These are phyloP conservation scores for Calonectria naviculata DNA, from an alignment of 2,329 filamentous ascomycete species.

Conservation along the genomic window DNA sequence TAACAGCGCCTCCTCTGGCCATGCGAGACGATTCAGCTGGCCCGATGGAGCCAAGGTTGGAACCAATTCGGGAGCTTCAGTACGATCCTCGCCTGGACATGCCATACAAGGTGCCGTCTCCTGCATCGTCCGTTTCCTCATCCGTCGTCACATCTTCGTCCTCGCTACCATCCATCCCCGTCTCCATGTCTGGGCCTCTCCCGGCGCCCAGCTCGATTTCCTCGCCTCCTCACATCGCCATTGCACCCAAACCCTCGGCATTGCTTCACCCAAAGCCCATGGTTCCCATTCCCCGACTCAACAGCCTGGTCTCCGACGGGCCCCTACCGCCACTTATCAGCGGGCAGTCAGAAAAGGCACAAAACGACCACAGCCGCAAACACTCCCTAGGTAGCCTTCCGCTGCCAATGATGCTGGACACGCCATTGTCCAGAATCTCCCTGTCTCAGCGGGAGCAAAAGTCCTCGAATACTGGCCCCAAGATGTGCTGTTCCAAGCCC, in stretches of 20 bases:
- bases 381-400: not conserved
- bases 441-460: not conserved
- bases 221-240: not conserved
- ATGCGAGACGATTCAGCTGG: not conserved
- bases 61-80: conserved; percentile 8
- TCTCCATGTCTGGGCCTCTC: not conserved
- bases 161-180: conserved; percentile 2
- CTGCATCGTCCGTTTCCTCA: conserved; percentile 5
- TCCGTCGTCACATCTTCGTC: conserved; percentile 3
- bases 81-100: conserved; percentile 16
- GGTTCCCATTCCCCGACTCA: conserved; percentile 10
- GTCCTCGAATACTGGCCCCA: not conserved
- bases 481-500: not conserved
- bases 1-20: not conserved
- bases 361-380: not conserved
- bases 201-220: not conserved
- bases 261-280: not conserved
- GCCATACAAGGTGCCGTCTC: conserved; percentile 9
- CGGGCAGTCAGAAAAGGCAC: not conserved
- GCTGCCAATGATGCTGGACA: conserved; percentile 5
- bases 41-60: not conserved
- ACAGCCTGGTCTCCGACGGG: not conserved
- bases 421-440: not conserved
- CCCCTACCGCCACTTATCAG: not conserved
- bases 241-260: not conserved